Evolutionary conservation across 306 rosid species (phyloP), one percentile per base, ranked within the genome.

Genomic region (Quercus alba): DNA sequence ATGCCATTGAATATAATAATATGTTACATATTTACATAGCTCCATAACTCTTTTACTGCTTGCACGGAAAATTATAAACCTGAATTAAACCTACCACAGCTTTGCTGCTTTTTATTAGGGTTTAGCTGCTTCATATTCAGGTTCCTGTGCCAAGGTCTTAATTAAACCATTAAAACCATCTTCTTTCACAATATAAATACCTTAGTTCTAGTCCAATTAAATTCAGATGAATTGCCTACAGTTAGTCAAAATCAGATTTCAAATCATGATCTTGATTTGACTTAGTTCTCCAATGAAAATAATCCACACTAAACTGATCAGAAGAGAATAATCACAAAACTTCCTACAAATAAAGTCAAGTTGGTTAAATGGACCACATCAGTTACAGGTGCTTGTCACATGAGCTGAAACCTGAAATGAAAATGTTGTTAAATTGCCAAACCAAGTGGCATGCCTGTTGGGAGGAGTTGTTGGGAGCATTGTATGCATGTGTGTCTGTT

Each of bases 401-500:
- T 80, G 80, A 74, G 31, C 38, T 54, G 77, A 75, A 80, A 26
- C 78, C 58, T 62, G 18, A 68, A 68, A 57, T 30, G 64, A 68
- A 76, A 15, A 77, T 77, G 89, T 80, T 76, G 84, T 77, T 82
- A 71, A 75, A 64, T 86, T 82, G 19, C 75, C 11, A 62, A 33
- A 82, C 84, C 64, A 89, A 76, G 64, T 81, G 78, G 80, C 81
- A 62, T 70, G 55, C 41, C 19, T 84, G 82, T 82, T 85, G 81
- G 30, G 54, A 57, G 79, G 79, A 25, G 78, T 70, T 64, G 84
- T 69, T 62, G 77, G 81, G 79, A 76, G 51, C 77, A 82, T 54
- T n/a, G 41, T 18, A 41, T 31, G 59, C 26, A 17, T 35, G 63
- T 62, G 69, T 41, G 58, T 69, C 75, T 61, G 80, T 80, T 38